phyloP scores from a whole-genome alignment of 2,329 filamentous ascomycete genomes.

The Fusarium longipes region DNA sequence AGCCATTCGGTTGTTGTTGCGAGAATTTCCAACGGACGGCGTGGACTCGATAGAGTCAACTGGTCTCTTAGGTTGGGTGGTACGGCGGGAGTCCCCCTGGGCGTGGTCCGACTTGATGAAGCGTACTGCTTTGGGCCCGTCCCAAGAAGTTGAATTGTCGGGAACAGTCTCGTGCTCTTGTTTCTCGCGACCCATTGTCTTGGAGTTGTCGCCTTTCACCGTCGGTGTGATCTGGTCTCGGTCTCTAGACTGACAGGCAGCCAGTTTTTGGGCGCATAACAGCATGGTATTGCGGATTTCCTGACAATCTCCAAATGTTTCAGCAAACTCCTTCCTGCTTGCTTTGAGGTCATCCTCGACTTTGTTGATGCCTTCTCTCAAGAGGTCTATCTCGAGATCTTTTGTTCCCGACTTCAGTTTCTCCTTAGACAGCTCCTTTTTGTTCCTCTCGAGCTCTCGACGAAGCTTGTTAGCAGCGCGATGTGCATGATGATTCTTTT shows the following conservation, averaged over 20 bases:
- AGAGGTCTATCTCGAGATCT: neutral
- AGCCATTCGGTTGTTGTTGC: neutral
- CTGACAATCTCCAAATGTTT: neutral
- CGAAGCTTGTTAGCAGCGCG: neutral
- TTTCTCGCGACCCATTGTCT: neutral
- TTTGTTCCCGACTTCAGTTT: neutral
- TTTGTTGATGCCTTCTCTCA: neutral
- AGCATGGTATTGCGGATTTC: neutral
- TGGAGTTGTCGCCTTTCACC: neutral
- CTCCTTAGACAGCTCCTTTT: neutral
- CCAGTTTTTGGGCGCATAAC: neutral
- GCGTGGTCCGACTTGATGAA: neutral
- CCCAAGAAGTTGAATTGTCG: neutral
- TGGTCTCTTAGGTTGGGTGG: neutral
- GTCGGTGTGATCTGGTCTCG: neutral
- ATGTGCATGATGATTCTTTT: neutral
- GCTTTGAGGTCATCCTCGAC: rapidly evolving
- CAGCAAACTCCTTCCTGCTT: rapidly evolving
- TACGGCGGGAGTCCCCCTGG: neutral
- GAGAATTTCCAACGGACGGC: neutral
- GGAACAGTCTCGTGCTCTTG: neutral
- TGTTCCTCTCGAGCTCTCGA: neutral
- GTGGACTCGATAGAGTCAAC: neutral
- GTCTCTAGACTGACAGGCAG: neutral
- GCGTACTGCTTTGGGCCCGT: neutral